These are phyloP conservation scores for Lichtheimia ornata DNA, from an alignment of 371 early-diverging fungal genomes.

Conservation along the genomic window DNA sequence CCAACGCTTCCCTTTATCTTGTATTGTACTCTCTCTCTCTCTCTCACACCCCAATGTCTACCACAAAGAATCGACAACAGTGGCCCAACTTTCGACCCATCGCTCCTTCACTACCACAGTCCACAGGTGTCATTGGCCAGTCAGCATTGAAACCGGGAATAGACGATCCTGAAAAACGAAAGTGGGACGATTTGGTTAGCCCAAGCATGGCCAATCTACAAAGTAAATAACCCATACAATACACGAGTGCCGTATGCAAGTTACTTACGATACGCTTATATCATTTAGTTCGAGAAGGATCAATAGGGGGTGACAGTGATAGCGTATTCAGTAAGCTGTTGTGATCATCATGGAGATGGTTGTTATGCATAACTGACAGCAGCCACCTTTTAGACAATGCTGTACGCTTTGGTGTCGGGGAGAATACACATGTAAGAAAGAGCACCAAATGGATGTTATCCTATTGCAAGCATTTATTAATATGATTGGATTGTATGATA, in stretches of 20 bases:
- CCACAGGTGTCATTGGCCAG: background rate
- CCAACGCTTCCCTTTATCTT: no score
- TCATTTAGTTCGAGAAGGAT: slow-evolving; percentile 4
- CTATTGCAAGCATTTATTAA: background rate
- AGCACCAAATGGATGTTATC: background rate
- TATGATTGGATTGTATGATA: background rate
- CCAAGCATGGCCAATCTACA: background rate
- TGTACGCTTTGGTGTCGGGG: background rate
- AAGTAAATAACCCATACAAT: no score
- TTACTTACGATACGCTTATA: background rate
- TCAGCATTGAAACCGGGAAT: background rate
- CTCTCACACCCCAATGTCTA: background rate
- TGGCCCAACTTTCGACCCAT: slow-evolving; percentile 10
- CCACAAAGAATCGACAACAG: slow-evolving; percentile 2
- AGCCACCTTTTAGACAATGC: background rate
- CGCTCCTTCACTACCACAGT: slow-evolving; percentile 6
- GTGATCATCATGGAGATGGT: no score
- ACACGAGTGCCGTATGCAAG: background rate
- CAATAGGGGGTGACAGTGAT: slow-evolving; percentile 5
- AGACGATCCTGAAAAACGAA: slow-evolving; percentile 13
- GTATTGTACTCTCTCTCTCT: background rate
- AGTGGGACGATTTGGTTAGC: slow-evolving; percentile 4
- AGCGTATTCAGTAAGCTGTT: background rate
- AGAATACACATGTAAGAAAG: slow-evolving; percentile 7
- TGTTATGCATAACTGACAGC: background rate